Base-by-base conservation (phyloP, 805 yeast genomes). In the Saccharomycopsis babjevae region DNA sequence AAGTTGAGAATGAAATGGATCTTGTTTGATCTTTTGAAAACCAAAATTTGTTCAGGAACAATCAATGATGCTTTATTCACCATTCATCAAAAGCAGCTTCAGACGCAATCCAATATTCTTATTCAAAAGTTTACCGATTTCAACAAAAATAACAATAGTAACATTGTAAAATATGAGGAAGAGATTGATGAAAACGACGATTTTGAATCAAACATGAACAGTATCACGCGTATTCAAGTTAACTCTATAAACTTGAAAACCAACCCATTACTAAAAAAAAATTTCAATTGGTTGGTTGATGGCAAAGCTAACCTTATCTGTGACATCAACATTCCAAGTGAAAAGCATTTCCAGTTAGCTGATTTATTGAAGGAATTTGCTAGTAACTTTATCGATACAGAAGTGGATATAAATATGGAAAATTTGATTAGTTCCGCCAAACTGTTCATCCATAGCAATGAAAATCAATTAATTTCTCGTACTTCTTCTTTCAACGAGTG, bases 61-160 rank as follows among this genome's bases (percentile, higher is more conserved):
- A 76, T 88, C 16, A 86, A 87, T 67, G 86, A 86, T 59, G 83
- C 94, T 1, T 75, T 88, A 70, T 87, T 88, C 72, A 86, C 91
- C 0, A 78, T 88, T 25, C 94, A 88, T 67, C 86, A 86, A 68
- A 81, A 88, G 66, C 93, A 87, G 68, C 52, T 46, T 46, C 52
- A 46, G 6, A 46, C 52, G n/a, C 52, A 46, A 46, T 46, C 52
- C 5, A 46, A 46, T 13, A 46, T 46, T 46, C 52, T 46, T 11
- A 46, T 46, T 25, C 52, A 46, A 46, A 46, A 46, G 16, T 46
- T 46, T n/a, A 46, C 52, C 13, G 52, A 46, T 46, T 46, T 46
- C 52, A 46, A 25, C 52, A 46, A 46, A 10, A 46, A 16, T 13
- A 25, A 40, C 18, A 40, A 40, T 40, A 40, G 22, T 40, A n/a